Evolutionary conservation across 352 stramenopile species (phyloP).

Genomic region (Phytophthora melonis): DNA sequence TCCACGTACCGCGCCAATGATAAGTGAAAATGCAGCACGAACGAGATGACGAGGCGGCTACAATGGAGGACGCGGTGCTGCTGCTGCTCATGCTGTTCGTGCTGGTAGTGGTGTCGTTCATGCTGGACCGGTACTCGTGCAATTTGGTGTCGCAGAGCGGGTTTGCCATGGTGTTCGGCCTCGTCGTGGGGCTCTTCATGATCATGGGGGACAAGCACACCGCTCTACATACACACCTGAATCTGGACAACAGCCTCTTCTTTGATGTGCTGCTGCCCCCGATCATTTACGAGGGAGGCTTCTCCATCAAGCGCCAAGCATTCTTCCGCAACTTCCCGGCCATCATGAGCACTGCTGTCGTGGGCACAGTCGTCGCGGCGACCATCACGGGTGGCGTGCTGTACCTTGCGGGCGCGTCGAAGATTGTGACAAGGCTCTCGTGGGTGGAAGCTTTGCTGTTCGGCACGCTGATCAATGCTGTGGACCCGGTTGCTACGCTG

Average conservation of each 20-base stretch:
- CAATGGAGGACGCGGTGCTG: conserved; percentile 85
- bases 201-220: conserved; percentile 69
- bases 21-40: conserved; percentile 39
- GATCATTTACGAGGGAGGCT: conserved; percentile 91
- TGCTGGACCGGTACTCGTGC: conserved; percentile 86
- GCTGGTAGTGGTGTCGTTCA: conserved; percentile 85
- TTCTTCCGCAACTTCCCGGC: conserved; percentile 90
- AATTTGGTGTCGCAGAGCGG: conserved; percentile 86
- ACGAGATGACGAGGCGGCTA: conserved; percentile 30
- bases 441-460: conserved; percentile 94
- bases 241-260: conserved; percentile 89
- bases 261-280: conserved; percentile 86
- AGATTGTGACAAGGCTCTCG: conserved; percentile 75
- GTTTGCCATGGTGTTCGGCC: conserved; percentile 83
- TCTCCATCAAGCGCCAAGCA: conserved; percentile 87
- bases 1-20: conserved; percentile 21
- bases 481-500: conserved; percentile 95
- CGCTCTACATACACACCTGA: conserved; percentile 75
- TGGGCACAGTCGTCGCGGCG: conserved; percentile 82
- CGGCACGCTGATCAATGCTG: conserved; percentile 93
- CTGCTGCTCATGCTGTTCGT: conserved; percentile 87
- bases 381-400: conserved; percentile 79
- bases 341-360: conserved; percentile 85
- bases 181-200: conserved; percentile 73
- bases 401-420: conserved; percentile 68